A percentile compares a stretch with the other conserved stretches of the same genome.
These are phyloP conservation scores for Salix koriyanagi DNA, from an alignment of 345 rosid genomes.

Conservation along the genomic window DNA sequence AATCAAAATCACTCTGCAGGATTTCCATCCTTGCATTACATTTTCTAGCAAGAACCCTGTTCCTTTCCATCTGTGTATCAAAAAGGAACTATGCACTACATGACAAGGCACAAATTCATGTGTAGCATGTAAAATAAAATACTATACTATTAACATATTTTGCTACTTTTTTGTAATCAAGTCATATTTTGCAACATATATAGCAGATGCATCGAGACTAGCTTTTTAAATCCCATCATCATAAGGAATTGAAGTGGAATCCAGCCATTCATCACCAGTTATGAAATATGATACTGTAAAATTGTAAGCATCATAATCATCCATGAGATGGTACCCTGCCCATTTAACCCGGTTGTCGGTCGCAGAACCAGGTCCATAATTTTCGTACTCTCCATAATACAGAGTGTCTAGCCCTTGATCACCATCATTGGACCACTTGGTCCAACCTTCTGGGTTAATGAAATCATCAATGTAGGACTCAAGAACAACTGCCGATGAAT, in stretches of 20 bases:
- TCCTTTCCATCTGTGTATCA: background rate
- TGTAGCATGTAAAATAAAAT: background rate
- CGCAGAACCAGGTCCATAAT: slow-evolving; percentile 70
- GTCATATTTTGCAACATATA: no score
- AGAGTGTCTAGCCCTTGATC: slow-evolving; percentile 42
- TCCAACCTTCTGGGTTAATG: slow-evolving; percentile 68
- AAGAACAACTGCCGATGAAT: slow-evolving; percentile 53
- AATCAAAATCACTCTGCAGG: background rate
- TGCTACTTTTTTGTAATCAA: background rate
- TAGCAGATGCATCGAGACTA: background rate
- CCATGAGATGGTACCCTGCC: slow-evolving; percentile 46
- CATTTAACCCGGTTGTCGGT: slow-evolving; percentile 44
- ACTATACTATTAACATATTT: background rate
- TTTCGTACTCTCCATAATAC: slow-evolving; percentile 77
- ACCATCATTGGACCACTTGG: slow-evolving; percentile 44
- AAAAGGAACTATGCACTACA: background rate
- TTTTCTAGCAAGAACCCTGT: background rate
- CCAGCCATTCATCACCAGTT: slow-evolving; percentile 66
- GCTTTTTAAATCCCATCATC: slow-evolving; percentile 49
- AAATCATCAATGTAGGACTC: slow-evolving; percentile 66
- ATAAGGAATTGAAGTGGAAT: slow-evolving; percentile 73
- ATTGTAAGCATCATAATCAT: slow-evolving; percentile 52
- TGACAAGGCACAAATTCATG: background rate
- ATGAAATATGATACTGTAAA: slow-evolving; percentile 72
- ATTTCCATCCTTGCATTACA: background rate